Base-by-base conservation (phyloP, 2,329 filamentous ascomycete genomes). In the Colletotrichum sidae region DNA sequence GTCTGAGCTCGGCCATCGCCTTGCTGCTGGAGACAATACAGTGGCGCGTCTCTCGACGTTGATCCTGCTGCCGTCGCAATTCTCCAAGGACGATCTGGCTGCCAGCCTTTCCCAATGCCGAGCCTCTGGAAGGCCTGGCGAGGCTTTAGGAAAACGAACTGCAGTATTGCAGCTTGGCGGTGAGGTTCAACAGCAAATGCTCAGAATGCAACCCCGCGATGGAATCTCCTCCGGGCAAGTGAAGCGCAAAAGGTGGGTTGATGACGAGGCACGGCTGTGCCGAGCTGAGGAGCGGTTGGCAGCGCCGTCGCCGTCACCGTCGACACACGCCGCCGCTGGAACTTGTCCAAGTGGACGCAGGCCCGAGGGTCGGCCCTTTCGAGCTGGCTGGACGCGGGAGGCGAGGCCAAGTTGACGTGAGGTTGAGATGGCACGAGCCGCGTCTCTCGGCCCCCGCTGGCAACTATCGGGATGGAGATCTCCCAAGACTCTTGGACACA, bases 361-460 rank as follows among this genome's bases (percentile, higher is more conserved):
- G 25, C 25, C 25, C 25, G 25, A 25, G 4, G 25, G 3, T 4
- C 5, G 3, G 25, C 25, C 4, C 25, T 25, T 25, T 25, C 25
- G 25, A 25, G 25, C 25, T 25, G 25, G 25, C 25, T 5, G 4
- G 25, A 25, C 25, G 25, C 25, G 4, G 4, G 25, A 25, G 25
- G 25, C 25, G 25, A 25, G 4, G 25, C 25, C 25, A 11, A 33
- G 56, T 41, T 47, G 49, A 50, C 44, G 50, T 65, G 51, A 61
- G 45, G 62, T 52, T 65, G 58, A 62, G 62, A 61, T 65, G 57
- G 62, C 62, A 62, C 62, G 57, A 56, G 62, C 57, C 62, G 62
- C 62, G 33, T 65, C 51, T 50, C 62, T 55, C 52, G 56, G 57
- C 56, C 56, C 61, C 55, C 41, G 57, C 58, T 65, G 50, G 44